Conservation (phyloP, 441 rosid genomes). For the Isatis lusitanica region DNA sequence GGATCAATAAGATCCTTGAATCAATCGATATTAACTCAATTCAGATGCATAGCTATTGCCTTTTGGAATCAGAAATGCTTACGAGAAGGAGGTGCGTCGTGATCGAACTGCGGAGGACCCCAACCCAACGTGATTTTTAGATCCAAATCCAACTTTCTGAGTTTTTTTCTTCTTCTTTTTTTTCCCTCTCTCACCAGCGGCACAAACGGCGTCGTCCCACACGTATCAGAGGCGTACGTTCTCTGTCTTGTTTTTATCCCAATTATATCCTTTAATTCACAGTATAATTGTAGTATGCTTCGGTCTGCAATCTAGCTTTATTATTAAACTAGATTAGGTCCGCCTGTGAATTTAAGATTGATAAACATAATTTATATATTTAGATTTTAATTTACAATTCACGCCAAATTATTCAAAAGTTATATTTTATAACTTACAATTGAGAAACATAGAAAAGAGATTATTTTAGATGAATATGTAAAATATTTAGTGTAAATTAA, state of each 20-base stretch:
- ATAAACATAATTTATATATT: too few species aligned
- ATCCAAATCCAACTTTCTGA: background rate
- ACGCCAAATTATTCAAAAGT: too few species aligned
- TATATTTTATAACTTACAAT: too few species aligned
- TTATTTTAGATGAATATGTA: too few species aligned
- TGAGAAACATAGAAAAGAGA: too few species aligned
- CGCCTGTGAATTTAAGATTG: too few species aligned
- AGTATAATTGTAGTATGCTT: too few species aligned
- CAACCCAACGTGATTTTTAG: background rate
- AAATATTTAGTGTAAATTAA: too few species aligned
- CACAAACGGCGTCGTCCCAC: constrained; percentile 8
- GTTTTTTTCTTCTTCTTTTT: background rate
- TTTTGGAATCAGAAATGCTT: constrained; percentile 1
- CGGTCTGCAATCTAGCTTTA: too few species aligned
- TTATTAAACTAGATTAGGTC: too few species aligned
- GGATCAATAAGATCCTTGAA: background rate
- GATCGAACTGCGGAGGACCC: constrained; percentile 14
- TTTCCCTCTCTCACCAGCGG: background rate
- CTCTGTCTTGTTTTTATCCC: background rate
- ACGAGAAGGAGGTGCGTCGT: constrained; percentile 20
- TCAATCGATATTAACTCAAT: background rate
- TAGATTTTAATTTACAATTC: too few species aligned
- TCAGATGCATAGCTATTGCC: background rate
- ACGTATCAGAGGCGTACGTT: background rate
- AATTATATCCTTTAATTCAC: too few species aligned